Base-by-base conservation (phyloP, 2,329 filamentous ascomycete species). In the Hypoxylon sp. region DNA sequence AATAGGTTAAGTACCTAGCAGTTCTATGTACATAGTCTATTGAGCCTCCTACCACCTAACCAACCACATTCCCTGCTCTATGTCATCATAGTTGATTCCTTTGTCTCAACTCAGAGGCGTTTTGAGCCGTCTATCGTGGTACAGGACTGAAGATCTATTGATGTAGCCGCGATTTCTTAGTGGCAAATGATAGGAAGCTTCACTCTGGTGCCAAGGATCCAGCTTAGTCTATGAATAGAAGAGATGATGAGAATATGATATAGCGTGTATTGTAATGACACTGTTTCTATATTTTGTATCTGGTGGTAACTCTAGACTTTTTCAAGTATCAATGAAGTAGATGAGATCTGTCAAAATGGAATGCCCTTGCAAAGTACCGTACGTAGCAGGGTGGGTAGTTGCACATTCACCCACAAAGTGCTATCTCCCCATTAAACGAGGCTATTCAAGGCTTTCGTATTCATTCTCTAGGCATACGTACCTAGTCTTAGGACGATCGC, bases 211-310 rank as follows among this genome's bases (percentile, higher is more conserved):
- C 39, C 39, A 44, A 44, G 39, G 39, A 44, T 19, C 39, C 39
- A 44, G 39, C 17, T 44, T 6, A 57, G 37, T 26, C 19, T 31
- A 33, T 33, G 22, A 44, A 55, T 55, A 44, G 35, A 17, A 65
- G 44, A 57, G 29, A 48, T 5, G 29, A 31, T 17, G 54, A 19
- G 5, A 35, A 37, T 13, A 37, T 24, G 11, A 57, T 26, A 37
- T 37, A 29, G 48, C 42, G 44, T 57, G 37, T 31, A 55, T 22
- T 24, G 31, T 17, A 54, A 4, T 8, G 6, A 8, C 6, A 1
- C 26, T 14, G 19, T 13, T 10, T 17, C 17, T 44, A 19, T 2
- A 22, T 10, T 42, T n/a, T 42, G 1, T 31, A 31, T 2, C 29
- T 31, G 37, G n/a, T 1, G 37, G 2, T 19, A 44, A 22, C 6